Evolutionary conservation across 371 early-diverging fungal genomes (phyloP).

Genomic region (Mortierella sp.): DNA sequence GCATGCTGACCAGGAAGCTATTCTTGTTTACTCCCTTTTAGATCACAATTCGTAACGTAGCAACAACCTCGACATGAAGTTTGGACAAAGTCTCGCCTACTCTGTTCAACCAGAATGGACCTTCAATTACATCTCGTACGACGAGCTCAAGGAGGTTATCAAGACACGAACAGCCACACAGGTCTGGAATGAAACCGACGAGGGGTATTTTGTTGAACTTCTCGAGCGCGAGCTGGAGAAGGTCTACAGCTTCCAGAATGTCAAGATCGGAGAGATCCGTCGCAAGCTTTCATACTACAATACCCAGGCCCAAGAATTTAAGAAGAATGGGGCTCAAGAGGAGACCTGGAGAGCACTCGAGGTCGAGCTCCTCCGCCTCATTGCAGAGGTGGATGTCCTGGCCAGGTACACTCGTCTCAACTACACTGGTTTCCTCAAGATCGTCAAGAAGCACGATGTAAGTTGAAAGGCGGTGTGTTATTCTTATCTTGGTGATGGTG

Average conservation of each 20-base stretch:
- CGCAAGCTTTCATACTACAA: conserved; percentile 83
- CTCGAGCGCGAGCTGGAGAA: conserved; percentile 94
- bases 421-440: conserved; percentile 97
- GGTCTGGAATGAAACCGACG: conserved; percentile 77
- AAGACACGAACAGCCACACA: conserved; percentile 62
- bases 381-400: conserved; percentile 92
- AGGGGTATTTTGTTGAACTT: conserved; percentile 87
- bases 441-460: conserved; percentile 97
- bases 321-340: conserved; percentile 67
- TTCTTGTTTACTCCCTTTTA: background rate
- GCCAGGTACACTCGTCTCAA: conserved; percentile 96
- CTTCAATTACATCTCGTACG: conserved; percentile 89
- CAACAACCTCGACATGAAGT: conserved; percentile 77
- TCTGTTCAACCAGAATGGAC: conserved; percentile 87
- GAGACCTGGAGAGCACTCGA: conserved; percentile 78
- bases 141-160: conserved; percentile 83
- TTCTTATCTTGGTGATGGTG: background rate
- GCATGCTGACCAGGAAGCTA: background rate
- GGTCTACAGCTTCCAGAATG: conserved; percentile 88
- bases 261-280: conserved; percentile 91
- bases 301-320: conserved; percentile 67
- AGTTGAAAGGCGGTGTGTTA: conserved; percentile 24
- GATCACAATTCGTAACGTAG: background rate
- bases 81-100: conserved; percentile 83
- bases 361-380: conserved; percentile 84